Evolutionary conservation across 2,329 filamentous ascomycete species (phyloP).

Genomic region (Xylariaceae sp.): DNA sequence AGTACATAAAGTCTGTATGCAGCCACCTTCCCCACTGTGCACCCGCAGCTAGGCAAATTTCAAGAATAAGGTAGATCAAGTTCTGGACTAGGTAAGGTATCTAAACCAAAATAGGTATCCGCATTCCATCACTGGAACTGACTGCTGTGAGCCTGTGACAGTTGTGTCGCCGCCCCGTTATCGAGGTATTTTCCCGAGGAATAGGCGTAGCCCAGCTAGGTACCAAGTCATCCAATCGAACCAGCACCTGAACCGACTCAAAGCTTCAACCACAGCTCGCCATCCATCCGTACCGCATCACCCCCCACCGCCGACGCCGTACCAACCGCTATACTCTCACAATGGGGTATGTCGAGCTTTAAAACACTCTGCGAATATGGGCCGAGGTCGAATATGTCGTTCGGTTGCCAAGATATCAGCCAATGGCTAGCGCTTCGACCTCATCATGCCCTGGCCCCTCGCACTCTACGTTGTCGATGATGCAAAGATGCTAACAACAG

Average conservation of each 20-base stretch:
- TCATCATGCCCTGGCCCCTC: background rate
- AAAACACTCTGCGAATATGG: background rate
- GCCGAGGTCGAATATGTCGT: background rate
- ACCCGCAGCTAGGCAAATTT: too few species aligned
- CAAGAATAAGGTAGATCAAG: too few species aligned
- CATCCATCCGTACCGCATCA: background rate
- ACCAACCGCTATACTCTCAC: conserved; percentile 15
- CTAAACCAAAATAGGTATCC: too few species aligned
- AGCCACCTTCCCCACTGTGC: too few species aligned
- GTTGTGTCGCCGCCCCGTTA: too few species aligned
- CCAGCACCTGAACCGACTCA: conserved; percentile 15
- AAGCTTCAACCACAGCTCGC: conserved; percentile 24
- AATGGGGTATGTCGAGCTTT: conserved; percentile 27
- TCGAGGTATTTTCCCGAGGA: conserved; percentile 19
- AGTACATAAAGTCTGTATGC: too few species aligned
- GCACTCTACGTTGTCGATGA: background rate
- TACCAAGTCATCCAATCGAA: conserved; percentile 15
- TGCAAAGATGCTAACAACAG: background rate
- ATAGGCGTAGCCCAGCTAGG: conserved; percentile 21
- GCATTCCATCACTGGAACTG: too few species aligned
- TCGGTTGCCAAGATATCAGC: background rate
- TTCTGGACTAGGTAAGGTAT: background rate
- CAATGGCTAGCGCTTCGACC: too few species aligned
- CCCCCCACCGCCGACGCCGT: conserved; percentile 12
- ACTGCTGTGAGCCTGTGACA: too few species aligned